Conservation (phyloP, 345 rosid genomes). For the Gossypium herbaceum region DNA sequence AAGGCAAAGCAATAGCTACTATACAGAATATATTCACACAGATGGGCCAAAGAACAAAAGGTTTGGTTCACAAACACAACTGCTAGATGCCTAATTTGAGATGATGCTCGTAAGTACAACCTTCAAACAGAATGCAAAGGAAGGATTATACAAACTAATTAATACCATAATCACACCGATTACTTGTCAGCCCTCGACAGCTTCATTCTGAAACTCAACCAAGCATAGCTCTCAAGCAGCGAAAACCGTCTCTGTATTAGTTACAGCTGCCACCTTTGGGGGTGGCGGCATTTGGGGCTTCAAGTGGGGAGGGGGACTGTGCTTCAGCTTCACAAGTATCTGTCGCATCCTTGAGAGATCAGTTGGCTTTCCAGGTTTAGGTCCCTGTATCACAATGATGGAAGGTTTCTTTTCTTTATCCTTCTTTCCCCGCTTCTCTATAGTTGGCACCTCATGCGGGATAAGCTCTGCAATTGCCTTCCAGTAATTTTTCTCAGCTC, state of each 20-base stretch:
- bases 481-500: slow-evolving; percentile 69
- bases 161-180: background rate
- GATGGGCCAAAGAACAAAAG: background rate
- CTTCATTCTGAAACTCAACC: background rate
- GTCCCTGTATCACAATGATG: slow-evolving; percentile 67
- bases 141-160: background rate
- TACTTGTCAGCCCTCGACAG: background rate
- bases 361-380: slow-evolving; percentile 88
- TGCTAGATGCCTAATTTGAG: background rate
- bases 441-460: slow-evolving; percentile 61
- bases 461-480: slow-evolving; percentile 72
- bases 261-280: background rate
- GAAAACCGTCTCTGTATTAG: background rate
- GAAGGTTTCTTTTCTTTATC: slow-evolving; percentile 50
- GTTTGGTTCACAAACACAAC: background rate
- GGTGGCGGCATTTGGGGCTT: background rate
- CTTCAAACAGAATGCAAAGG: background rate
- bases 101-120: background rate
- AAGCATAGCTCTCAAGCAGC: background rate
- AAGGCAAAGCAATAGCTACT: background rate
- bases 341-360: slow-evolving; percentile 54
- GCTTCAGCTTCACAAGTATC: slow-evolving; percentile 27
- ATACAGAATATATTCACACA: background rate
- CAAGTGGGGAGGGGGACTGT: slow-evolving; percentile 75
- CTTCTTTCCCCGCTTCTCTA: slow-evolving; percentile 78